Evolutionary conservation across 2,329 filamentous ascomycete species (phyloP), one percentile per base, ranked within the genome.

Genomic region (Blastomyces emzantsi): DNA sequence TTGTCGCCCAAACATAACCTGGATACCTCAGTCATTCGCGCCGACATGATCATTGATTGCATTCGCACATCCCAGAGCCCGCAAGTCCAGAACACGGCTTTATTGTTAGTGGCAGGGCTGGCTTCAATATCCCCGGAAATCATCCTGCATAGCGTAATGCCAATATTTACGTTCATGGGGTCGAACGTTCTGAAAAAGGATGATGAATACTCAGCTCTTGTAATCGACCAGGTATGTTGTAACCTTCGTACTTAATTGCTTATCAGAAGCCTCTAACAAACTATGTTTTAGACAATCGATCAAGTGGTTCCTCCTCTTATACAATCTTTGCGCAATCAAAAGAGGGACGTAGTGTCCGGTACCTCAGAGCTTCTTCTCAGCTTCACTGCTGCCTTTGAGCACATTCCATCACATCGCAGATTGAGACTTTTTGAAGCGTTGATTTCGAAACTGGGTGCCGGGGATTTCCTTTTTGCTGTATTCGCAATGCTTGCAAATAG

Each of bases 151-250:
- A 97, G 92, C 69, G 90, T 99, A 62, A 99, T 99, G 94, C 94
- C 94, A 15, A 93, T 99, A 61, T 99, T 99, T 78, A 97, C 94
- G 0, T 97, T 97, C 73, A 97, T 97, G 88, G 92, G 93, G 52
- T 89, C 88, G 54, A 96, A 90, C 3, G 88, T 97, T 25, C 83
- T 99, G 60, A 87, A 90, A 59, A 93, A 97, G 77, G 91, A 90
- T 69, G 95, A 99, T 70, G 93, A 97, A 70, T 97, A 97, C 77
- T 97, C 94, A 28, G 92, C 92, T 15, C 90, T 96, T 73, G 93
- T 99, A 41, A 93, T 97, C 64, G 91, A 95, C 70, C 92, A 85
- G 71, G 73, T 74, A 67, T 49, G 64, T 64, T 59, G 15, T 45
- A 8, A 39, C 39, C 3, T 15, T 15, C 25, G 39, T 59, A 9